A percentile compares a stretch with the other conserved stretches of the same genome.
Evolutionary conservation across 2,329 filamentous ascomycete species (phyloP).

Genomic region (Alternaria ventricosa): DNA sequence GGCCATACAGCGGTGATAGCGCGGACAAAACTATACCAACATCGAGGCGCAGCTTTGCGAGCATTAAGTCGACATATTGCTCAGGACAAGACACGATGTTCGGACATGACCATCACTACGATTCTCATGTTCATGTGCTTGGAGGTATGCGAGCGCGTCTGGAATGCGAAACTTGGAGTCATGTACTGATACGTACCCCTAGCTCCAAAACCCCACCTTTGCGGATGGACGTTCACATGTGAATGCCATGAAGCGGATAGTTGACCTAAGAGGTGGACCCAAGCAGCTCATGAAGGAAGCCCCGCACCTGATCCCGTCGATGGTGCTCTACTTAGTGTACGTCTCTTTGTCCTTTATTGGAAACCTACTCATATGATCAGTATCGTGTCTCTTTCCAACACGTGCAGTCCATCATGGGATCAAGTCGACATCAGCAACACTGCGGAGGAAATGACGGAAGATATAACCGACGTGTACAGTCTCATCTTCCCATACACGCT

Average conservation of each 20-base stretch:
- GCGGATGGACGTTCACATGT: slow-evolving; percentile 38
- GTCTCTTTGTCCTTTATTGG: background rate
- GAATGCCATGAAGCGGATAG: slow-evolving; percentile 31
- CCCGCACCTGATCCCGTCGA: slow-evolving; percentile 24
- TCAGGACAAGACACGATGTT: slow-evolving; percentile 31
- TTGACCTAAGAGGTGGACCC: slow-evolving; percentile 39
- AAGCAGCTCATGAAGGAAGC: slow-evolving; percentile 20
- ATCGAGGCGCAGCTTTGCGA: slow-evolving; percentile 38
- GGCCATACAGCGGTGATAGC: slow-evolving; percentile 15
- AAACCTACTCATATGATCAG: slow-evolving; percentile 14
- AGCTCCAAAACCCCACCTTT: slow-evolving; percentile 35
- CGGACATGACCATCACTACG: slow-evolving; percentile 35
- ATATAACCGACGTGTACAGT: slow-evolving; percentile 29
- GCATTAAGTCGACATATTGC: slow-evolving; percentile 31
- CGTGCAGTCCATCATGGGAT: slow-evolving; percentile 32
- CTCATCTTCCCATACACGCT: slow-evolving; percentile 38
- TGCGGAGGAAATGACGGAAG: slow-evolving; percentile 15
- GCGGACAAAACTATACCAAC: slow-evolving; percentile 29
- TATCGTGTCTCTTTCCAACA: slow-evolving; percentile 33
- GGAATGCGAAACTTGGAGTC: background rate
- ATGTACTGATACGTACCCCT: background rate
- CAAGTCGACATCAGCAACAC: slow-evolving; percentile 30
- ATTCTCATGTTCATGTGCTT: slow-evolving; percentile 39
- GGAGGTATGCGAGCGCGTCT: slow-evolving; percentile 25
- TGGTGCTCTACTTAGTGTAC: slow-evolving; percentile 38